Evolutionary conservation across 768 basidiomycete species (phyloP).

Genomic region (Dentipellis fragilis): DNA sequence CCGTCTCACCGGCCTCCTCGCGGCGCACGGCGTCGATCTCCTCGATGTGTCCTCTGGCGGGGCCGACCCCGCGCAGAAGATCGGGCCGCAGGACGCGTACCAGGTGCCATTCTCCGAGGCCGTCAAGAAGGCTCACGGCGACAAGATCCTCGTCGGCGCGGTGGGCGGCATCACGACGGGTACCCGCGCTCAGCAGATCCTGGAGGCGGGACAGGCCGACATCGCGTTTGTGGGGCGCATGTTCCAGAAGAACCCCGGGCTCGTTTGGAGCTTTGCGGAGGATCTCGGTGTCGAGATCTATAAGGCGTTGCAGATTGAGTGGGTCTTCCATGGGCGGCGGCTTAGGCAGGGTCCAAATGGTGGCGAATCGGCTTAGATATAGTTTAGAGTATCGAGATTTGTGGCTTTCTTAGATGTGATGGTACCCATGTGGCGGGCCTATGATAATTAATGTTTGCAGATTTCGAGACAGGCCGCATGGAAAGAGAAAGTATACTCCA

Average conservation of each 20-base stretch:
- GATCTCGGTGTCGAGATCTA: conserved; percentile 40
- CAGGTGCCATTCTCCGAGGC: conserved; percentile 51
- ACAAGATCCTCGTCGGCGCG: conserved; percentile 35
- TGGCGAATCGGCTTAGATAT: too few species aligned
- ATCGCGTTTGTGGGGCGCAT: conserved; percentile 27
- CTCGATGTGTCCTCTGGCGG: conserved; percentile 68
- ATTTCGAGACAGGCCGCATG: too few species aligned
- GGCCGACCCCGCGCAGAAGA: conserved; percentile 29
- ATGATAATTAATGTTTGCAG: too few species aligned
- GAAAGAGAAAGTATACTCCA: too few species aligned
- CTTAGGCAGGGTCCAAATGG: too few species aligned
- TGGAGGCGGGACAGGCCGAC: conserved; percentile 52
- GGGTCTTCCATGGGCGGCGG: conserved; percentile 27
- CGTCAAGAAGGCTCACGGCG: conserved; percentile 37
- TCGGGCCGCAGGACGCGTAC: conserved; percentile 25
- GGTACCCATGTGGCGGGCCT: too few species aligned
- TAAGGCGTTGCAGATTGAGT: conserved; percentile 43
- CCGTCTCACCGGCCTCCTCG: conserved; percentile 45
- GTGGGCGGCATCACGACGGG: conserved; percentile 51
- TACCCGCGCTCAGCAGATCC: conserved; percentile 42
- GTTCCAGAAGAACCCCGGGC: conserved; percentile 53
- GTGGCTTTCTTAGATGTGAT: too few species aligned
- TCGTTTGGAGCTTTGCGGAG: conserved; percentile 41
- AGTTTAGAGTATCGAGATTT: too few species aligned
- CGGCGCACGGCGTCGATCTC: conserved; percentile 60